phyloP scores from a whole-genome alignment of 805 yeast species.

The Ogataea glucozyma region DNA sequence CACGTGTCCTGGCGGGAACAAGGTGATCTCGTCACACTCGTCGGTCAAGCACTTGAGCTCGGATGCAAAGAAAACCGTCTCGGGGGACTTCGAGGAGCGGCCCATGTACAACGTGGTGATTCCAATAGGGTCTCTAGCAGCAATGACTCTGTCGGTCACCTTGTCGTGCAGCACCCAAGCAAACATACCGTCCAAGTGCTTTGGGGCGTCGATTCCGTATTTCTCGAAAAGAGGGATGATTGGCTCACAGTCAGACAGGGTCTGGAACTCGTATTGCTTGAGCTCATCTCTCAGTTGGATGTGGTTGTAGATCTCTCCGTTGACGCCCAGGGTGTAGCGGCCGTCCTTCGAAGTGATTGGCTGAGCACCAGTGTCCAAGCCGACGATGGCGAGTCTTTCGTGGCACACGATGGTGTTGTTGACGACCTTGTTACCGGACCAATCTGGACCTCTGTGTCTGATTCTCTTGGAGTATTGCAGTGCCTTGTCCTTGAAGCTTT shows the following conservation, averaged over 20 bases:
- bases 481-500: slow-evolving; percentile 82
- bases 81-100: slow-evolving; percentile 63
- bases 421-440: slow-evolving; percentile 87
- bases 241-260: slow-evolving; percentile 95
- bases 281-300: slow-evolving; percentile 79
- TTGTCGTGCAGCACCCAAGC: slow-evolving; percentile 92
- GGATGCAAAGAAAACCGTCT: slow-evolving; percentile 85
- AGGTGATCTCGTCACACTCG: slow-evolving; percentile 88
- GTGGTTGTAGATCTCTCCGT: slow-evolving; percentile 99
- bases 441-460: slow-evolving; percentile 99
- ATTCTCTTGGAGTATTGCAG: slow-evolving; percentile 87
- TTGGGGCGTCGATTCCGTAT: slow-evolving; percentile 88
- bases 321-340: slow-evolving; percentile 75
- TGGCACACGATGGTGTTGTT: slow-evolving; percentile 85
- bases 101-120: slow-evolving; percentile 97
- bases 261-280: slow-evolving; percentile 72
- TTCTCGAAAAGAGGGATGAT: slow-evolving; percentile 90
- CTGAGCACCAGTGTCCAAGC: slow-evolving; percentile 97
- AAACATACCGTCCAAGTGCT: slow-evolving; percentile 95
- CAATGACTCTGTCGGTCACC: slow-evolving; percentile 80
- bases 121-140: slow-evolving; percentile 99
- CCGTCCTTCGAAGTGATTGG: slow-evolving; percentile 86
- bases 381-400: slow-evolving; percentile 97
- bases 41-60: slow-evolving; percentile 93
- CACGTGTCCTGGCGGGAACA: slow-evolving; percentile 98